Evolutionary conservation across 768 basidiomycete species (phyloP).

Genomic region (Tricholoma matsutake): DNA sequence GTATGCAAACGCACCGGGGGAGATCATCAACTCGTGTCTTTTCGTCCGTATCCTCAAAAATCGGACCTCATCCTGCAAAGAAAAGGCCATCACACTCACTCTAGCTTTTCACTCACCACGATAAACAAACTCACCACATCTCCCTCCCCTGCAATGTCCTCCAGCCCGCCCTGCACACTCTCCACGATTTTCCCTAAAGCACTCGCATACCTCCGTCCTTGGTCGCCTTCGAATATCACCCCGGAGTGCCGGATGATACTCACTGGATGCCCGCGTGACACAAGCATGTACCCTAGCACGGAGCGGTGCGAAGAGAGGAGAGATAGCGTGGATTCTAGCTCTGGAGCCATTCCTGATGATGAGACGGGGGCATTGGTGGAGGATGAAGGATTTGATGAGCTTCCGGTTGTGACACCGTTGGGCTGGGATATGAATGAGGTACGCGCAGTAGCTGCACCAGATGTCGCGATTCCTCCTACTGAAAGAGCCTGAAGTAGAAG

Average conservation of each 20-base stretch:
- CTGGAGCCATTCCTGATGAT: constrained; percentile 52
- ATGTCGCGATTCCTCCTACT: constrained; percentile 4
- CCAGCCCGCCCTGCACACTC: constrained; percentile 72
- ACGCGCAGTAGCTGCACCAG: constrained; percentile 17
- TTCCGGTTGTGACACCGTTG: constrained; percentile 5
- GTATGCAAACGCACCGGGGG: constrained; percentile 61
- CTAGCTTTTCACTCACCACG: not conserved
- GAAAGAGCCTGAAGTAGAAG: constrained; percentile 1
- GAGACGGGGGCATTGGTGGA: constrained; percentile 17
- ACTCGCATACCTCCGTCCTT: constrained; percentile 70
- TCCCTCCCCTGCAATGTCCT: constrained; percentile 52
- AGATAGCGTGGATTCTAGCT: constrained; percentile 77
- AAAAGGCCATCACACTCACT: not conserved
- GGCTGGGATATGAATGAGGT: constrained; percentile 29
- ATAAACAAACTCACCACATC: constrained; percentile 20
- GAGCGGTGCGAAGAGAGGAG: constrained; percentile 78
- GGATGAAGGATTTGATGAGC: constrained; percentile 15
- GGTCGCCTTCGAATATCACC: constrained; percentile 83
- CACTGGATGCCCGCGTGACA: constrained; percentile 68
- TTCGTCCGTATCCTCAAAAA: constrained; percentile 91
- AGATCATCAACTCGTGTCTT: constrained; percentile 91
- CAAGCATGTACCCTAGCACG: constrained; percentile 83
- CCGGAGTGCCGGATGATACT: constrained; percentile 85
- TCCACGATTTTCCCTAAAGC: constrained; percentile 75
- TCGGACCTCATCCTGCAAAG: constrained; percentile 71